Conservation (phyloP, 139 green algal species). For the Trebouxia sp. region DNA sequence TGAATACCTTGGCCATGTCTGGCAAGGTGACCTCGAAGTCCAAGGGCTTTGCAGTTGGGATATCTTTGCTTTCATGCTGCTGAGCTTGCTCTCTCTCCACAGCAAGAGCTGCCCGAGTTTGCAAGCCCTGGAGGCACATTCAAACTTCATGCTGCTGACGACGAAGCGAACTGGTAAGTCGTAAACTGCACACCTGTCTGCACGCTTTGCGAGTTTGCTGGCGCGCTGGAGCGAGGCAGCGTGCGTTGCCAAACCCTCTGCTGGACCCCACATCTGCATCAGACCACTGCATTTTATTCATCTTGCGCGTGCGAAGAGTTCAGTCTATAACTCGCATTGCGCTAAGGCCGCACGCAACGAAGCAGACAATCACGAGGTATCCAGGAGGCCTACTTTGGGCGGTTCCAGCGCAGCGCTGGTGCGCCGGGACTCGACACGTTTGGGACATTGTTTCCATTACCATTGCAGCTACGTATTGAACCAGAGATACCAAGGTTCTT, state of each 20-base stretch:
- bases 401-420: neutral
- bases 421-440: neutral
- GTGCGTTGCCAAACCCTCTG: neutral
- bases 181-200: neutral
- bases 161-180: neutral
- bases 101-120: neutral
- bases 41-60: neutral
- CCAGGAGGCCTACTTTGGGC: neutral
- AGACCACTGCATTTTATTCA: too few species aligned
- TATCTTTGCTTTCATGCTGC: neutral
- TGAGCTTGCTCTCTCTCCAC: conserved; percentile 14
- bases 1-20: conserved; percentile 38
- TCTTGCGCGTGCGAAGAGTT: too few species aligned
- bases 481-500: neutral
- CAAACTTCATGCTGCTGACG: too few species aligned
- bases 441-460: neutral
- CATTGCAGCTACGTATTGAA: too few species aligned
- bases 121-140: neutral
- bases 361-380: conserved; percentile 22
- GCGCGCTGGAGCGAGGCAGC: neutral
- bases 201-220: neutral
- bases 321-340: too few species aligned
- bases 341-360: too few species aligned
- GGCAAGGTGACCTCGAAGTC: conserved; percentile 36
- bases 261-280: neutral